Percentiles rank a stretch among this genome's conserved stretches.
Conservation (phyloP, 257 asterid genomes). For the Solanum sejunctum region DNA sequence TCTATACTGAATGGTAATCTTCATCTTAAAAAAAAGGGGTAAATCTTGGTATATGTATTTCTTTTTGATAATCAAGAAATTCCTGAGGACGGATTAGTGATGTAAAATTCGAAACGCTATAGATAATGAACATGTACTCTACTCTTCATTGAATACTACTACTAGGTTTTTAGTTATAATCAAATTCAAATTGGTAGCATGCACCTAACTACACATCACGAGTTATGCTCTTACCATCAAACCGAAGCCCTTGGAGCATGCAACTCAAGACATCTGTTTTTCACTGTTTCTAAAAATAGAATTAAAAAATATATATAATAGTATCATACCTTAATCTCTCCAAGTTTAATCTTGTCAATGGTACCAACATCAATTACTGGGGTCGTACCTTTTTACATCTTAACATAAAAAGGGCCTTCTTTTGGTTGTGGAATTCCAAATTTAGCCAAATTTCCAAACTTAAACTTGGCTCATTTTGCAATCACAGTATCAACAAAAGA, state of each 20-base stretch:
- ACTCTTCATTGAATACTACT: not conserved
- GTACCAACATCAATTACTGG: conserved; percentile 56
- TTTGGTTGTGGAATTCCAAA: conserved; percentile 34
- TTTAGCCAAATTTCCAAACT: conserved; percentile 18
- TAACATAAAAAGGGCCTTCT: conserved; percentile 34
- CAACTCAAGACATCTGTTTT: not conserved
- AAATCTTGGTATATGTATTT: too few species aligned
- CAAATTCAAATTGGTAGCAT: not conserved
- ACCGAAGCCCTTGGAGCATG: not conserved
- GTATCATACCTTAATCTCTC: conserved; percentile 23
- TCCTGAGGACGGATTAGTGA: too few species aligned
- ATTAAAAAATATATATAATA: not conserved
- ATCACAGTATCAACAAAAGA: conserved; percentile 17
- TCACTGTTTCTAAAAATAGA: not conserved
- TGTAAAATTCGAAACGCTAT: too few species aligned
- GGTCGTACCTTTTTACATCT: conserved; percentile 25
- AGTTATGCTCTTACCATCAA: not conserved
- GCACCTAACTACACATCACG: not conserved
- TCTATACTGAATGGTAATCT: too few species aligned
- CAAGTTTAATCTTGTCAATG: conserved; percentile 14
- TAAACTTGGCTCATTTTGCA: not conserved
- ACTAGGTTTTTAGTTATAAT: not conserved
- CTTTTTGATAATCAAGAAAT: too few species aligned
- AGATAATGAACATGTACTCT: too few species aligned
- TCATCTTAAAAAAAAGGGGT: too few species aligned